These are phyloP conservation scores for Shiraia sp. DNA, from an alignment of 2,329 filamentous ascomycete genomes.

Conservation along the genomic window DNA sequence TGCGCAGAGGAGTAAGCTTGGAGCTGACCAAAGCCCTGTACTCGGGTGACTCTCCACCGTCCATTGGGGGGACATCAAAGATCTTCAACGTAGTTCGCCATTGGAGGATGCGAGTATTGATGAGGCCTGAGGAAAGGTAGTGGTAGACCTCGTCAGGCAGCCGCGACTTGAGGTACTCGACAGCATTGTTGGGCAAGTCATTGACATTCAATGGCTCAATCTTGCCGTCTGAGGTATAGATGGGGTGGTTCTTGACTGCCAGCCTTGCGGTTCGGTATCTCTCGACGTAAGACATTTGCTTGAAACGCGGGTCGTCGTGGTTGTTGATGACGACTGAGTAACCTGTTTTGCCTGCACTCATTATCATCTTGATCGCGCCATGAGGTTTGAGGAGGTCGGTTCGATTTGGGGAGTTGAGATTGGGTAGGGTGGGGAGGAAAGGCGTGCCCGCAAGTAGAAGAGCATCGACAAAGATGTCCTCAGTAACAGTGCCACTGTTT, in stretches of 20 bases:
- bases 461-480: conserved; percentile 80
- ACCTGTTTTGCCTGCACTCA: conserved; percentile 67
- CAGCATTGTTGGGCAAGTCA: conserved; percentile 77
- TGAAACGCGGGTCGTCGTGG: conserved; percentile 74
- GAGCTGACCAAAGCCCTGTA: conserved; percentile 79
- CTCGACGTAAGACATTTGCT: conserved; percentile 76
- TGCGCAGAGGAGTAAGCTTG: conserved; percentile 73
- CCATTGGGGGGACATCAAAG: conserved; percentile 78
- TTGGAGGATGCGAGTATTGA: conserved; percentile 77
- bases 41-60: conserved; percentile 76
- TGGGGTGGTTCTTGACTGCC: conserved; percentile 84
- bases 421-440: conserved; percentile 78
- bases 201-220: conserved; percentile 75
- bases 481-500: conserved; percentile 55
- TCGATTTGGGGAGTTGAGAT: conserved; percentile 65
- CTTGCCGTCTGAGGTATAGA: conserved; percentile 76
- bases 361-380: conserved; percentile 78
- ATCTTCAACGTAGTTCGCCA: conserved; percentile 82
- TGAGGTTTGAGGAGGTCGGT: conserved; percentile 64
- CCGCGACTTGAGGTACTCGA: conserved; percentile 87
- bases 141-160: conserved; percentile 88
- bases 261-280: conserved; percentile 85
- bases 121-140: conserved; percentile 82
- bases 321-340: conserved; percentile 75
- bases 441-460: conserved; percentile 81